Conservation (phyloP, 1,139 yeast genomes). For the Lodderomyces theae region DNA sequence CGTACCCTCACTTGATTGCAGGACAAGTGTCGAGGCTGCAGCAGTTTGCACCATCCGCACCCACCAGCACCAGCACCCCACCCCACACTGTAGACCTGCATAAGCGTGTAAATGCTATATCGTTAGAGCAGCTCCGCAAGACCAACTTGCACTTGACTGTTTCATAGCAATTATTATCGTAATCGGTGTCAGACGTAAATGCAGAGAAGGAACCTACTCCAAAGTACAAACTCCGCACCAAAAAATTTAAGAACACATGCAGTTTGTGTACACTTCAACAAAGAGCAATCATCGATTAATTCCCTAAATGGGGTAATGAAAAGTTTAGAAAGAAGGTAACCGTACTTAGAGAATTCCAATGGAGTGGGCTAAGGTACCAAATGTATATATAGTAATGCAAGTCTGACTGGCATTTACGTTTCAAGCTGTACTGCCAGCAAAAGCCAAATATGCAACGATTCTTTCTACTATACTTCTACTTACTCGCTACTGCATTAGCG, state of each 20-base stretch:
- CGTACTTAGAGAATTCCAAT: not conserved
- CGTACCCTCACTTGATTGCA: too few relatives aligned
- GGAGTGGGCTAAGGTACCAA: not conserved
- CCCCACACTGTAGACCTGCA: too few relatives aligned
- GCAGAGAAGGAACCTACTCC: too few relatives aligned
- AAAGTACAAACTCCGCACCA: too few relatives aligned
- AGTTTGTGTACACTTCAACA: not conserved
- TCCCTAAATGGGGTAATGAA: slow-evolving; percentile 3
- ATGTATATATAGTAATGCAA: not conserved
- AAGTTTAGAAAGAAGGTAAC: not conserved
- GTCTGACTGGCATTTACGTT: not conserved
- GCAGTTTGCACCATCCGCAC: too few relatives aligned
- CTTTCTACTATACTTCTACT: slow-evolving; percentile 1
- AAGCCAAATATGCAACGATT: not conserved
- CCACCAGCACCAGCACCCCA: too few relatives aligned
- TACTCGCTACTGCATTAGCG: slow-evolving; percentile 1
- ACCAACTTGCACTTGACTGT: too few relatives aligned
- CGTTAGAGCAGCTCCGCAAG: too few relatives aligned
- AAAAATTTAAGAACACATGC: not conserved
- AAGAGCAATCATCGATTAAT: not conserved
- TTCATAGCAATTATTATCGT: too few relatives aligned
- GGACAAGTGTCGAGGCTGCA: too few relatives aligned
- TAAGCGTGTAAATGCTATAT: too few relatives aligned
- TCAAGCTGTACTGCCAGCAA: not conserved
- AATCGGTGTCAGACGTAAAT: too few relatives aligned